Percentiles rank a stretch among this genome's conserved stretches.
Evolutionary conservation across 495 filamentous ascomycete genomes (phyloP).

Genomic region (Xylaria palmicola): DNA sequence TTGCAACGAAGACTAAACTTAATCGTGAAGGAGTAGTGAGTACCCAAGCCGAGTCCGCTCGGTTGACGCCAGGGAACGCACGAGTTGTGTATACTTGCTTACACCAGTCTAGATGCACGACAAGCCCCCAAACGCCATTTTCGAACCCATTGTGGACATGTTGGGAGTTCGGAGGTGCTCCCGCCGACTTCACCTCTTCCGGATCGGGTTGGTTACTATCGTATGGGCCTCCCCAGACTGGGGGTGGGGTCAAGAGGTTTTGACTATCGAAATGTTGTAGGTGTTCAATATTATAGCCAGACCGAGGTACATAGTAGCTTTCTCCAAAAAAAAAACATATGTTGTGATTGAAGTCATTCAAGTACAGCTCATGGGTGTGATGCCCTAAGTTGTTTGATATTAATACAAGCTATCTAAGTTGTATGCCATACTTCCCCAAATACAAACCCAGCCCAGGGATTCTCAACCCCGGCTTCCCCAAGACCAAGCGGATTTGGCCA

Average conservation of each 20-base stretch:
- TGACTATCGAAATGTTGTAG: not conserved
- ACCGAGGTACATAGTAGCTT: too few species aligned
- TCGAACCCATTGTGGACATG: not conserved
- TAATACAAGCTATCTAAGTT: too few species aligned
- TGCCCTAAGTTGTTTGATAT: too few species aligned
- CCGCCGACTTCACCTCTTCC: slow-evolving; percentile 24
- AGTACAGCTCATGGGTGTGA: too few species aligned
- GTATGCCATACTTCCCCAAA: too few species aligned
- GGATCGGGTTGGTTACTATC: slow-evolving; percentile 6
- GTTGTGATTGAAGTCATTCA: not conserved
- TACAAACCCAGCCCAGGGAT: not conserved
- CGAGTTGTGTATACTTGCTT: not conserved
- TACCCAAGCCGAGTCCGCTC: not conserved
- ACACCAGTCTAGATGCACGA: not conserved
- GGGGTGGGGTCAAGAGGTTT: not conserved
- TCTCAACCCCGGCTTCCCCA: not conserved
- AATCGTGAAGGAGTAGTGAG: not conserved
- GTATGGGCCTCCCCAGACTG: not conserved
- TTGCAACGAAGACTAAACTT: not conserved
- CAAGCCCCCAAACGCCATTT: not conserved
- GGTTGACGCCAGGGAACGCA: not conserved
- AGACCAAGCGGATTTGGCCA: not conserved
- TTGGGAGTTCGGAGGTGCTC: slow-evolving; percentile 22
- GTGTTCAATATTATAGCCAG: too few species aligned
- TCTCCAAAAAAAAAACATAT: not conserved